Evolutionary conservation across 192 early-diverging fungal genomes (phyloP), one percentile per base, ranked within the genome.

Genomic region (Pilobolus umbonatus): DNA sequence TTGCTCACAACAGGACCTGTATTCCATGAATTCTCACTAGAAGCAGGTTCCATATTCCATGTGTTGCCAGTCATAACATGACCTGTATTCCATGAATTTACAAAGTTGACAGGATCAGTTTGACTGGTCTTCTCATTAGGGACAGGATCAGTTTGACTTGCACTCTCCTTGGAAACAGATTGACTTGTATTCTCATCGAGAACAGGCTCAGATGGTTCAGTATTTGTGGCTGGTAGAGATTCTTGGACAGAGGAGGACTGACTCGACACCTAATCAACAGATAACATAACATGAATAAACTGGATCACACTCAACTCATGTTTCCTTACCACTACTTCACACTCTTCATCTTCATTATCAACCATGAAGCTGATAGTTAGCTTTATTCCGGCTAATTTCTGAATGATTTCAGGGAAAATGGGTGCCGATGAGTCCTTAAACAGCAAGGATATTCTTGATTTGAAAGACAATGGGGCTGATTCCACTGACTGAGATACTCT

Each of bases 291-390:
- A n/a, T n/a, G n/a, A n/a, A n/a, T n/a, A n/a, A n/a, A n/a, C n/a
- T n/a, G n/a, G n/a, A n/a, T n/a, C n/a, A n/a, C n/a, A n/a, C n/a
- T n/a, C n/a, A n/a, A n/a, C n/a, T n/a, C n/a, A n/a, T n/a, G n/a
- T n/a, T n/a, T n/a, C n/a, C n/a, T n/a, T n/a, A n/a, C n/a, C n/a
- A n/a, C n/a, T n/a, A n/a, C n/a, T n/a, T n/a, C n/a, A n/a, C n/a
- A n/a, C n/a, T n/a, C n/a, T n/a, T n/a, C n/a, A n/a, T 61, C 60
- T 7, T 52, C 60, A 9, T 36, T 52, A 44, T 50, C 46, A 12
- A 61, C 49, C 49, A 52, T 61, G 28, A 61, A 61, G 19, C 35
- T 52, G 26, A 61, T 32, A 21, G 11, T 28, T 9, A 49, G 60
- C 28, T 52, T 61, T 26, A 52, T 61, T 21, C 48, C 60, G 31